Evolutionary conservation across 495 filamentous ascomycete genomes (phyloP).

Genomic region (Aspergillus coremiiformis): DNA sequence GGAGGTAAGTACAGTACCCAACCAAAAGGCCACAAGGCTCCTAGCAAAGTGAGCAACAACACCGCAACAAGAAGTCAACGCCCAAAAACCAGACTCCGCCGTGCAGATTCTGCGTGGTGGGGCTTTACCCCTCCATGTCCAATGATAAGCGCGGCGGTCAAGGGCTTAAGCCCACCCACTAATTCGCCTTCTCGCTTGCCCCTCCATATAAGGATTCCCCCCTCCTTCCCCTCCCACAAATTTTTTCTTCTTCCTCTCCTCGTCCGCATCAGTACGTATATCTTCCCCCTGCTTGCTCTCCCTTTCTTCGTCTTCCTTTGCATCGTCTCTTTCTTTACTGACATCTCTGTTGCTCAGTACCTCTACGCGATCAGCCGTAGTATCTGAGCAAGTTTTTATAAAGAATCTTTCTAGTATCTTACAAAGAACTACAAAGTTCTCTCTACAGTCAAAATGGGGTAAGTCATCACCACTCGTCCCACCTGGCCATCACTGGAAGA

Average conservation of each 20-base stretch:
- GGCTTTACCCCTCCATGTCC: slow-evolving; percentile 22
- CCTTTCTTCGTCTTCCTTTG: slow-evolving; percentile 15
- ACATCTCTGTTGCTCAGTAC: slow-evolving; percentile 33
- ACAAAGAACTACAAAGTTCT: slow-evolving; percentile 40
- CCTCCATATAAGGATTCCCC: slow-evolving; percentile 49
- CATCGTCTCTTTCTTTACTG: slow-evolving; percentile 27
- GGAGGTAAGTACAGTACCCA: too few species aligned
- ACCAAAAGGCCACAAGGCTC: slow-evolving; percentile 3
- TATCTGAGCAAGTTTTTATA: slow-evolving; percentile 38
- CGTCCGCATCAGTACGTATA: slow-evolving; percentile 48
- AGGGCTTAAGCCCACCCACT: slow-evolving; percentile 39
- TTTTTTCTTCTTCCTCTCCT: slow-evolving; percentile 34
- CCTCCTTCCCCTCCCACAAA: slow-evolving; percentile 36
- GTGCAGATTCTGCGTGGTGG: slow-evolving; percentile 33
- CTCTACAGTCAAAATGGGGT: slow-evolving; percentile 47
- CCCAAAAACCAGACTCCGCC: slow-evolving; percentile 14
- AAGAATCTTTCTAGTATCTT: slow-evolving; percentile 37
- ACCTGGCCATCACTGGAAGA: not conserved
- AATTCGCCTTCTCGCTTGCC: slow-evolving; percentile 44
- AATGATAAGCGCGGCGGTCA: slow-evolving; percentile 21
- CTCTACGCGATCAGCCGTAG: slow-evolving; percentile 47
- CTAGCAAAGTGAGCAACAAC: too few species aligned
- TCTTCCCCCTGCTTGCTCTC: slow-evolving; percentile 24
- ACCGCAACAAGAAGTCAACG: slow-evolving; percentile 1
- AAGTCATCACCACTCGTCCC: slow-evolving; percentile 16